Base-by-base conservation (phyloP, 83 land plant species). In the Picea engelmannii region DNA sequence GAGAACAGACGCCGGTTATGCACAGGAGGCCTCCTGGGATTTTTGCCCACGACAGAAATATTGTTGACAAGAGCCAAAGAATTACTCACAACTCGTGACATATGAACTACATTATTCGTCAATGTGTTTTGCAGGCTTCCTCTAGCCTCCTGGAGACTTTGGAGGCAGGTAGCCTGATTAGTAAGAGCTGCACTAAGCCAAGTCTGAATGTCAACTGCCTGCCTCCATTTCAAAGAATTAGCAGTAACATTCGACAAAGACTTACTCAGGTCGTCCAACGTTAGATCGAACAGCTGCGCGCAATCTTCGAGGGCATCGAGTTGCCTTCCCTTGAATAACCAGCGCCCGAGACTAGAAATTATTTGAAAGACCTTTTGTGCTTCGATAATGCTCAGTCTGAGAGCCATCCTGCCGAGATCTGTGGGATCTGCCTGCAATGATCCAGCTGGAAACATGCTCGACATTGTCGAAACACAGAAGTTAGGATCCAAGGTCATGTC, bases 1-100 rank as follows among this genome's bases (percentile, higher is more conserved):
- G 76, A 71, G 6, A 66, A 20, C 76, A 71, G 42, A 3, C 52
- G 76, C 0, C 76, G 12, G 12, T 42, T 42, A 21, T 71, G 76
- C 52, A 47, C 52, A 47, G 52, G 52, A 47, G 52, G 52, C 10
- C 9, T 47, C 0, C 1, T 47, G 10, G 52, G 1, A 38, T 42
- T 11, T 42, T 6, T 71, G 4, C 76, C 76, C n/a, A 42, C 76
- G 40, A 71, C 76, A 42, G 76, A 71, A 42, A 71, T 71, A 8
- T 42, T 38, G 12, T 38, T 42, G 23, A 71, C 76, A 17, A 71
- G 21, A 0, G 76, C 76, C 9, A 38, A 38, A 38, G 40, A 38
- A 38, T 4, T 38, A 38, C 40, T 38, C 40, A 38, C 40, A 38
- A 38, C 49, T 11, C 55, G 55, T 49, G 76, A 71, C 55, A 71